Percentiles rank a stretch among this genome's conserved stretches.
These are phyloP conservation scores for Phytophthora fragariaefolia DNA, from an alignment of 352 stramenopile genomes.

Conservation along the genomic window DNA sequence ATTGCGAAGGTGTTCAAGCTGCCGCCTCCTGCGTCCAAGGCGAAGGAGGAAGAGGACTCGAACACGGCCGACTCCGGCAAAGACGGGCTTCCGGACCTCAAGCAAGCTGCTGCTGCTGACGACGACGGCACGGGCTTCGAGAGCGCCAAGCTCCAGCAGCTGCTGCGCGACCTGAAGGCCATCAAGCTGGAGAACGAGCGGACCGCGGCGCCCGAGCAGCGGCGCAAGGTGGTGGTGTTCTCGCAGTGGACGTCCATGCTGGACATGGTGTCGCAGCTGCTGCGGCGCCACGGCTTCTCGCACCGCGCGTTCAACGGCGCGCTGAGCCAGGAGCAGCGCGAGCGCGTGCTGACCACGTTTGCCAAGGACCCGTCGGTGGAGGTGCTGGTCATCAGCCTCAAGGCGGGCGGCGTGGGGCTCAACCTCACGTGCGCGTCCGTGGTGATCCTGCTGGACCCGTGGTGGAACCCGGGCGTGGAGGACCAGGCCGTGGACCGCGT, in stretches of 20 bases:
- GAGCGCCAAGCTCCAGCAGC: constrained; percentile 74
- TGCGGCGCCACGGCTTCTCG: constrained; percentile 56
- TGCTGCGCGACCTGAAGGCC: constrained; percentile 65
- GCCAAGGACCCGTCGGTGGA: constrained; percentile 54
- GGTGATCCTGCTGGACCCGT: constrained; percentile 92
- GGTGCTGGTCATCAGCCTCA: constrained; percentile 89
- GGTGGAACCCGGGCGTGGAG: constrained; percentile 95
- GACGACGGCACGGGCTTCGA: constrained; percentile 48
- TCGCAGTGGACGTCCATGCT: constrained; percentile 93
- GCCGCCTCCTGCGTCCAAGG: constrained; percentile 30
- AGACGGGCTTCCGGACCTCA: neutral
- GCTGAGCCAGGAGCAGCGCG: constrained; percentile 72
- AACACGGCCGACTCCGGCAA: neutral
- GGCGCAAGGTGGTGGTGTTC: constrained; percentile 90
- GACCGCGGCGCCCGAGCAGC: constrained; percentile 24
- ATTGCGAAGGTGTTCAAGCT: constrained; percentile 66
- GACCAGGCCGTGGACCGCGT: constrained; percentile 95
- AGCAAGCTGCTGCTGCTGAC: constrained; percentile 2
- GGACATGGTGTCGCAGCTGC: constrained; percentile 72
- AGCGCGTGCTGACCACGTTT: constrained; percentile 77
- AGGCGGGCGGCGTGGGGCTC: constrained; percentile 90
- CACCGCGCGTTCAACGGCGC: constrained; percentile 79
- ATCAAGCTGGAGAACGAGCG: constrained; percentile 64
- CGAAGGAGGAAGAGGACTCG: constrained; percentile 5
- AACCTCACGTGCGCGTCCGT: constrained; percentile 91